phyloP scores from a whole-genome alignment of 2,329 filamentous ascomycete genomes.

The Talaromyces sp. region DNA sequence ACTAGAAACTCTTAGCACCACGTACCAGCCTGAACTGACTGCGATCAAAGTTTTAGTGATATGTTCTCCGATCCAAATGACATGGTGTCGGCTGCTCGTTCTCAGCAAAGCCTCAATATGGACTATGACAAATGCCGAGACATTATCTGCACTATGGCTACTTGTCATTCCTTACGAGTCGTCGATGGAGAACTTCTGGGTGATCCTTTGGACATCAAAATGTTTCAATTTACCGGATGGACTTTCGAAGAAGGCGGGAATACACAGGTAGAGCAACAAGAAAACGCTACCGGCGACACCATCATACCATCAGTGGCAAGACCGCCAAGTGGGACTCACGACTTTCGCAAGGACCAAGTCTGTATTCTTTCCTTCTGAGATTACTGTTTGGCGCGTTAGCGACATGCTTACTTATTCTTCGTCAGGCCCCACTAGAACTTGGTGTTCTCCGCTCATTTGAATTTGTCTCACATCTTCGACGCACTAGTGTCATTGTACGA shows the following conservation, averaged over 20 bases:
- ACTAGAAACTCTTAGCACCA: neutral
- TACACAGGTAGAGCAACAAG: constrained; percentile 56
- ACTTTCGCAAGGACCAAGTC: constrained; percentile 25
- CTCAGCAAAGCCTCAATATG: constrained; percentile 57
- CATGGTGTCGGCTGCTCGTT: constrained; percentile 54
- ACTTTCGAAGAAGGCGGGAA: constrained; percentile 78
- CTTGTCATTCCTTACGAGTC: constrained; percentile 83
- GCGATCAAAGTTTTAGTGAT: constrained; percentile 61
- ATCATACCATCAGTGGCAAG: constrained; percentile 74
- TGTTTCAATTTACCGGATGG: constrained; percentile 97
- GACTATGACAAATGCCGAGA: constrained; percentile 63
- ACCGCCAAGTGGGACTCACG: constrained; percentile 62
- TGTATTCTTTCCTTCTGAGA: neutral
- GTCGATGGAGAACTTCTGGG: constrained; percentile 87
- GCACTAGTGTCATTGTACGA: constrained; percentile 88
- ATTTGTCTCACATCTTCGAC: constrained; percentile 86
- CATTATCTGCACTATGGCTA: constrained; percentile 91
- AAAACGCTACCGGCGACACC: constrained; percentile 73
- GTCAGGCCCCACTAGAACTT: constrained; percentile 64
- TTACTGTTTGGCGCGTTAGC: constrained; percentile 6
- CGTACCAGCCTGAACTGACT: constrained; percentile 19
- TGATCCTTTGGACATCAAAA: constrained; percentile 92
- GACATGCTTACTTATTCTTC: neutral
- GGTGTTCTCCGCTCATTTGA: constrained; percentile 91
- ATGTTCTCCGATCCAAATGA: constrained; percentile 63